phyloP scores from a whole-genome alignment of 176 grass and related monocot species.

The Alloteropsis semialata region DNA sequence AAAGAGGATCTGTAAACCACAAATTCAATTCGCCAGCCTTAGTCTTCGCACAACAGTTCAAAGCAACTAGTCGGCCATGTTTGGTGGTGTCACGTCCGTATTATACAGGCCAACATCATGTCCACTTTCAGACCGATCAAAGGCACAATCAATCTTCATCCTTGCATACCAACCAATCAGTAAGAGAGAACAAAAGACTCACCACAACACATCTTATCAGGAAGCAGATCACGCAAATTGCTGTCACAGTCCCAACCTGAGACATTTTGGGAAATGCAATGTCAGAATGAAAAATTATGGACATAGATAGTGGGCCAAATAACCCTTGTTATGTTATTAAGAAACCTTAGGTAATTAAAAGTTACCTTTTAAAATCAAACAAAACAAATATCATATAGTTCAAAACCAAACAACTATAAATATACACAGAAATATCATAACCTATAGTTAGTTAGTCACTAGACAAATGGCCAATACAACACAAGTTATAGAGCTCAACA shows the following conservation, averaged over 20 bases:
- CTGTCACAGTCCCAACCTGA: slow-evolving; percentile 90
- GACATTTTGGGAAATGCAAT: slow-evolving; percentile 5
- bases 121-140: no score
- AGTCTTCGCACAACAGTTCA: slow-evolving; percentile 8
- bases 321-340: background rate
- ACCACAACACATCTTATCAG: slow-evolving; percentile 92
- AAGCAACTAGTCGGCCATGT: background rate
- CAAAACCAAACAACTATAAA: background rate
- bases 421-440: background rate
- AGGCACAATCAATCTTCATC: background rate
- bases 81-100: background rate
- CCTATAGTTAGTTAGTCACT: background rate
- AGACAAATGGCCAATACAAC: background rate
- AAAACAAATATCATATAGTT: no score
- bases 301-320: background rate
- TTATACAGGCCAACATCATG: slow-evolving; percentile 22
- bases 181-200: slow-evolving; percentile 42
- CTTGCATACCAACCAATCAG: background rate
- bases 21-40: background rate
- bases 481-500: background rate
- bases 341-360: background rate
- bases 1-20: slow-evolving; percentile 1
- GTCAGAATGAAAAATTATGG: slow-evolving; percentile 11
- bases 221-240: slow-evolving; percentile 90
- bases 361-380: no score